Evolutionary conservation across 257 asterid genomes (phyloP).

Genomic region (Phtheirospermum japonicum): DNA sequence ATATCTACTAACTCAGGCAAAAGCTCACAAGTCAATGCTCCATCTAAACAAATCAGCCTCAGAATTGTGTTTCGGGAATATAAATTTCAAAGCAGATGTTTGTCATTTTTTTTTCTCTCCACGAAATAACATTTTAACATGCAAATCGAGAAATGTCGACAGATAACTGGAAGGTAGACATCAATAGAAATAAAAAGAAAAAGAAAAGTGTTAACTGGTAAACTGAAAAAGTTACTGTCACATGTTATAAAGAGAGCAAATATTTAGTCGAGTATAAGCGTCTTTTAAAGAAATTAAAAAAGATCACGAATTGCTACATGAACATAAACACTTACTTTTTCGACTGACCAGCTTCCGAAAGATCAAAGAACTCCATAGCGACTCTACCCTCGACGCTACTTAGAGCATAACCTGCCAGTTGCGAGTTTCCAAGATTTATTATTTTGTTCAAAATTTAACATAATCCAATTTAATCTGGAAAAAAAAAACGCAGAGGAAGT

Average conservation of each 20-base stretch:
- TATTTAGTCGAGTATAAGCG: constrained; percentile 11
- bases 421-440: neutral
- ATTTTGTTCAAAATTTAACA: neutral
- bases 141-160: constrained; percentile 4
- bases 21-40: too few relatives aligned
- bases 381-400: constrained; percentile 87
- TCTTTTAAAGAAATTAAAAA: neutral
- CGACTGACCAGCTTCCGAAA: constrained; percentile 69
- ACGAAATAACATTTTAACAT: neutral
- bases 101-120: neutral
- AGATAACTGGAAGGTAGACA: neutral
- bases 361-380: constrained; percentile 81
- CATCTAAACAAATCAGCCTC: too few relatives aligned
- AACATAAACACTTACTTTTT: constrained; percentile 48
- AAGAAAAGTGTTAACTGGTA: neutral
- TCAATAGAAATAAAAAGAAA: neutral
- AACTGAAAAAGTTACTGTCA: neutral
- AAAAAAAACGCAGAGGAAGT: neutral
- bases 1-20: too few relatives aligned
- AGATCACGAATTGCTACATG: neutral
- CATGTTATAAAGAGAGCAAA: neutral
- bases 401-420: constrained; percentile 79
- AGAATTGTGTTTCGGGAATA: too few relatives aligned
- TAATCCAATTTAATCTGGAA: neutral
- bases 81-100: neutral